phyloP scores from a whole-genome alignment of 345 rosid species.

The Heritiera fomes region DNA sequence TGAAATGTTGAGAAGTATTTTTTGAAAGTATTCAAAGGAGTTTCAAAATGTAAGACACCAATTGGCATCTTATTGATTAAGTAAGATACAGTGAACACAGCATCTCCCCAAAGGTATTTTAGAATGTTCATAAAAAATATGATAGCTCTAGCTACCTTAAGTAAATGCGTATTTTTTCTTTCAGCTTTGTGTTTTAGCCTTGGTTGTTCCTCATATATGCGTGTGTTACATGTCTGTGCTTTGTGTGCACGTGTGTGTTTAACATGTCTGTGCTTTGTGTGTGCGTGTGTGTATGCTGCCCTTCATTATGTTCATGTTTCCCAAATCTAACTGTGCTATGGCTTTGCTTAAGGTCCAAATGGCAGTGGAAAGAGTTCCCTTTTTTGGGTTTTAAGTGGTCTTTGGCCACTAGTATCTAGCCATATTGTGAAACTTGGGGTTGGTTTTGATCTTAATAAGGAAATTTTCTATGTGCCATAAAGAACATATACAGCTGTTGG shows the following conservation, averaged over 20 bases:
- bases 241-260: neutral
- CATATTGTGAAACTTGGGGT: slow-evolving; percentile 97
- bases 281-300: neutral
- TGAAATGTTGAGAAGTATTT: no score
- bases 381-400: slow-evolving; percentile 97
- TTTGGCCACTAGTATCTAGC: slow-evolving; percentile 95
- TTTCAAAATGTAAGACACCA: no score
- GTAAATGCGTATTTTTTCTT: no score
- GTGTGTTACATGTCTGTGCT: no score
- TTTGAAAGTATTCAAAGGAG: no score
- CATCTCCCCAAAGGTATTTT: no score
- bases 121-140: no score
- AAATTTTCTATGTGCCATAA: slow-evolving; percentile 96
- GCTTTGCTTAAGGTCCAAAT: slow-evolving; percentile 72
- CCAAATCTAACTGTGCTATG: neutral
- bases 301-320: neutral
- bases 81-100: no score
- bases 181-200: neutral
- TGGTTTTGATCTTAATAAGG: slow-evolving; percentile 98
- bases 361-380: slow-evolving; percentile 99
- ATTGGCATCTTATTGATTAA: no score
- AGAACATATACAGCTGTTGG: slow-evolving; percentile 99
- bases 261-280: no score
- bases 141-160: no score
- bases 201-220: neutral